Base-by-base conservation (phyloP, 2,329 filamentous ascomycete species). In the Lecanosticta acicola region DNA sequence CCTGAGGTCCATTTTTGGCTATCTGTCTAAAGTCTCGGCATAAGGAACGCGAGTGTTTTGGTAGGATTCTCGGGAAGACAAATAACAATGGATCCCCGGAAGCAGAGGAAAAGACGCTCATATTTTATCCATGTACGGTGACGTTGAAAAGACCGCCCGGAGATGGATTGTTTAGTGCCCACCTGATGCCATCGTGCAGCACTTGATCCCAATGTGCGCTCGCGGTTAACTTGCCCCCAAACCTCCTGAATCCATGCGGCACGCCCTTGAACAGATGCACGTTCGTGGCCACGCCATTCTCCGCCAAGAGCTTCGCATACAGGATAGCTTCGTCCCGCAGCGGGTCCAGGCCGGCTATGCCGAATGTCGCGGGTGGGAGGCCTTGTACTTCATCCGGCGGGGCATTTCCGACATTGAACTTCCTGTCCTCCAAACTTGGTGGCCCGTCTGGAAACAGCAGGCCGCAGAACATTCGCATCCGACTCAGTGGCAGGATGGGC, bases 191-290 rank as follows among this genome's bases (percentile, higher is more conserved):
- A 7, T 68, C 54, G 32, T 70, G 66, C 19, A 72, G 62, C 8
- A 70, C 66, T 20, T 60, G 54, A 40, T 75, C 72, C 70, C 71
- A 75, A 26, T 67, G 55, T 21, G 63, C 59, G 3, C 62, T 67
- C 19, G 65, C 66, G 10, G 66, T 62, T 7, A 75, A 40, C n/a
- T 59, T 63, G 8, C 67, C 63, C 3, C 68, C 68, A 45, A 69
- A 72, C 8, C 69, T 76, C 35, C 70, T 60, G 53, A 77, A 77
- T 0, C 71, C 72, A 61, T 80, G 77, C 0, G 77, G 77, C 0
- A 79, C 59, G 0, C 77, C 76, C 19, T 64, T 68, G 57, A 78
- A 78, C 1, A 79, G 50, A 45, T 69, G 62, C 0, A 72, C 59
- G 43, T 75, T 62, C 0, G 74, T 77, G 0, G 75, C 69, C 0